A percentile compares a stretch with the other conserved stretches of the same genome.
These are phyloP conservation scores for Calendula officinalis DNA, from an alignment of 129 eudicot species.

Conservation along the genomic window DNA sequence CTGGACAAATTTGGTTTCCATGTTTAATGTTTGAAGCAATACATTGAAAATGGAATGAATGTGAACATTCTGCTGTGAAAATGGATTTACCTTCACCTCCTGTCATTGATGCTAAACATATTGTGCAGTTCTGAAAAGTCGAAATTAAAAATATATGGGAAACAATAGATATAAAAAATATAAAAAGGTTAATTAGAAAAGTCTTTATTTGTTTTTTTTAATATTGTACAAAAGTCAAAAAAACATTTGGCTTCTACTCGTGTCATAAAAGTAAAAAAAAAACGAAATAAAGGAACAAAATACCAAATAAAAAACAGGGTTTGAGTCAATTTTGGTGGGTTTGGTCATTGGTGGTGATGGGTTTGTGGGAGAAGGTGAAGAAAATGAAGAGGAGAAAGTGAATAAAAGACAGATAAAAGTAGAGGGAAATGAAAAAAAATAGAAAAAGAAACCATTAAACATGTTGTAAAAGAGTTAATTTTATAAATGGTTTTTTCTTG, in stretches of 20 bases:
- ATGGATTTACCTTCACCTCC: slow-evolving; percentile 84
- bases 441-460: no score
- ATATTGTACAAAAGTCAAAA: neutral
- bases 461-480: no score
- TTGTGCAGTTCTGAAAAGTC: slow-evolving; percentile 67
- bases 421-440: no score
- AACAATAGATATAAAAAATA: neutral
- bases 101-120: slow-evolving; percentile 69
- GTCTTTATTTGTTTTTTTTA: neutral
- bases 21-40: slow-evolving; percentile 34
- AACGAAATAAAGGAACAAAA: slow-evolving; percentile 2
- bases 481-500: no score
- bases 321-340: slow-evolving; percentile 12
- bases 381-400: no score
- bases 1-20: slow-evolving; percentile 38
- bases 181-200: no score
- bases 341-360: neutral
- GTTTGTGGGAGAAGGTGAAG: no score
- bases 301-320: neutral
- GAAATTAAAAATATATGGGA: neutral
- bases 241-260: slow-evolving; percentile 22
- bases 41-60: slow-evolving; percentile 50
- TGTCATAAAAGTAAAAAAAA: slow-evolving; percentile 28
- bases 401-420: no score
- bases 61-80: slow-evolving; percentile 52